Evolutionary conservation across 2,329 filamentous ascomycete genomes (phyloP).

Genomic region (Tolypocladium sp.): DNA sequence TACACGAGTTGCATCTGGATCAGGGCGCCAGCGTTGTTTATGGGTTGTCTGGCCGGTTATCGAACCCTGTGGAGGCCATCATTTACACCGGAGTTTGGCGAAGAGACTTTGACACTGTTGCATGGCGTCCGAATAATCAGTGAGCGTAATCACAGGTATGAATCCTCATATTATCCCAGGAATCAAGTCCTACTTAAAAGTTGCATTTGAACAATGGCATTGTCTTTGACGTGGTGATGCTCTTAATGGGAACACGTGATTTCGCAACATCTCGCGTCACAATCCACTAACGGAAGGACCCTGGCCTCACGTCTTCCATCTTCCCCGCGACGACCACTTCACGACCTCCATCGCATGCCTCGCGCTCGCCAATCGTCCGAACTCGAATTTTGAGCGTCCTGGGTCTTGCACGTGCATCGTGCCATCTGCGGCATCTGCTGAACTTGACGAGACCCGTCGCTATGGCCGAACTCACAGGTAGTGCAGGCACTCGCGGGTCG

Average conservation of each 20-base stretch:
- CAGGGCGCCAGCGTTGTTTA: neutral
- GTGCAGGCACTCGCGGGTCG: neutral
- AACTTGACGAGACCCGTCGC: neutral
- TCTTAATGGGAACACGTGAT: constrained; percentile 15
- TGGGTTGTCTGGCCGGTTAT: neutral
- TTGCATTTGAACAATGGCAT: neutral
- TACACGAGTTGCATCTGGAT: neutral
- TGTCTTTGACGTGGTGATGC: neutral
- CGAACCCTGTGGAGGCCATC: neutral
- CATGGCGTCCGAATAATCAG: neutral
- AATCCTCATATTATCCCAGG: too few relatives aligned
- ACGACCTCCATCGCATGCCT: neutral
- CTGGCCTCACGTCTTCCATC: neutral
- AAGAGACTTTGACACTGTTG: neutral
- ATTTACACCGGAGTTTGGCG: neutral
- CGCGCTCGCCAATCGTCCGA: too few relatives aligned
- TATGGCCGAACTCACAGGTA: constrained; percentile 23
- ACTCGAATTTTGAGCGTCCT: neutral
- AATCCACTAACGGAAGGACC: neutral
- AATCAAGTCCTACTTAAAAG: neutral
- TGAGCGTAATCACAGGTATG: neutral
- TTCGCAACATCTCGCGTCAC: constrained; percentile 16
- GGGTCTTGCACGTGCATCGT: neutral
- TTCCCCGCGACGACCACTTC: neutral
- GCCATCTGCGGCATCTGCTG: neutral